These are phyloP conservation scores for Asterochloris erici DNA, from an alignment of 139 green algal genomes.

Conservation along the genomic window DNA sequence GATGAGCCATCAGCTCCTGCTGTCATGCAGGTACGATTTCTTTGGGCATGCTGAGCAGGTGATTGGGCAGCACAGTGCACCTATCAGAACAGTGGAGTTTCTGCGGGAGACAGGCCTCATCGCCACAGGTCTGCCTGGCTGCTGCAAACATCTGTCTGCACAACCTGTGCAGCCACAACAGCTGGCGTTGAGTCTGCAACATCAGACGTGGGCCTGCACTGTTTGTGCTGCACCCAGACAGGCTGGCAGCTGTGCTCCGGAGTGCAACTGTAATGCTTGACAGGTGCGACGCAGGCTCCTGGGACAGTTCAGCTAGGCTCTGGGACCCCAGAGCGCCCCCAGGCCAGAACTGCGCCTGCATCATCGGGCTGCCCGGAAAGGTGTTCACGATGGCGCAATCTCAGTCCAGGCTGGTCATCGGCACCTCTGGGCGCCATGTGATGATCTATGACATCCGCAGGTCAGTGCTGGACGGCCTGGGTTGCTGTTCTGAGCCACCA, in stretches of 20 bases:
- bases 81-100: slow-evolving; percentile 52
- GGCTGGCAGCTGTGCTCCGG: too few species aligned
- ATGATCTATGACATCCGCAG: slow-evolving; percentile 69
- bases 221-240: too few species aligned
- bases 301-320: slow-evolving; percentile 65
- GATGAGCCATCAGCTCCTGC: neutral
- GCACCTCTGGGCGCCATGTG: slow-evolving; percentile 69
- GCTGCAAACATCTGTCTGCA: too few species aligned
- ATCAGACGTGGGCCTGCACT: too few species aligned
- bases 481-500: neutral
- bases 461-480: neutral
- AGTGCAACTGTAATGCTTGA: neutral
- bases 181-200: too few species aligned
- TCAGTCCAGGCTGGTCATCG: slow-evolving; percentile 64
- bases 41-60: slow-evolving; percentile 18
- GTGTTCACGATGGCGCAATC: slow-evolving; percentile 66
- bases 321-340: slow-evolving; percentile 69
- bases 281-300: slow-evolving; percentile 36
- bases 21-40: slow-evolving; percentile 50
- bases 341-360: slow-evolving; percentile 25
- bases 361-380: slow-evolving; percentile 62
- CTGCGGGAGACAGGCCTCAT: slow-evolving; percentile 49
- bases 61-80: slow-evolving; percentile 46
- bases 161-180: too few species aligned
- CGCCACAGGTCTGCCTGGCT: slow-evolving; percentile 18